Evolutionary conservation across 768 basidiomycete species (phyloP).

Genomic region (Daedalea quercina): DNA sequence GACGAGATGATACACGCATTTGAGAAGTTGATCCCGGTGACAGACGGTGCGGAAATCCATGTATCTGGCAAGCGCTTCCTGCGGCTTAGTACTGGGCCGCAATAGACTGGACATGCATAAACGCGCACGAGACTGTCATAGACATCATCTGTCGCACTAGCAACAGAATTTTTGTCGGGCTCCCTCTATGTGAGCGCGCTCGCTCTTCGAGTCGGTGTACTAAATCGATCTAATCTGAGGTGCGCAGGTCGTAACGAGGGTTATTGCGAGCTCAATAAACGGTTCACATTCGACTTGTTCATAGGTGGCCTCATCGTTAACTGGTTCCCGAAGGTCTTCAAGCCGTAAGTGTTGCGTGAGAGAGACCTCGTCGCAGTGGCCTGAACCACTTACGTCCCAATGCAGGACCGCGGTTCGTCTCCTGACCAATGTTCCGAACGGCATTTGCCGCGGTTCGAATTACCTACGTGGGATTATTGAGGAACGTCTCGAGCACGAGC

Average conservation of each 20-base stretch:
- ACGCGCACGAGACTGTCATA: constrained; percentile 20
- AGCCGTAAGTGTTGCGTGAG: constrained; percentile 18
- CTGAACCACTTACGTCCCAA: not conserved
- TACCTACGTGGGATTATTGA: no score
- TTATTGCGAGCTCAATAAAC: constrained; percentile 27
- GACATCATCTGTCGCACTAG: constrained; percentile 34
- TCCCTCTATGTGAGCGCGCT: constrained; percentile 35
- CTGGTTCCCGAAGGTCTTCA: constrained; percentile 26
- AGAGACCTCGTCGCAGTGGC: not conserved
- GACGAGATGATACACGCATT: constrained; percentile 21
- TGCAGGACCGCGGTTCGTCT: constrained; percentile 10
- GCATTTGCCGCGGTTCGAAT: not conserved
- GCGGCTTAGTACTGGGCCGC: not conserved
- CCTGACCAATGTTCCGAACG: constrained; percentile 2
- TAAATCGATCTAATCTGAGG: not conserved
- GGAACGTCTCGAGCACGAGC: no score
- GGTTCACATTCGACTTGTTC: constrained; percentile 24
- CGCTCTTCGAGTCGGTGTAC: not conserved
- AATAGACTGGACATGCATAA: constrained; percentile 32
- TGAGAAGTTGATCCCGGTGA: constrained; percentile 23
- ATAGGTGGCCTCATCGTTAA: constrained; percentile 14
- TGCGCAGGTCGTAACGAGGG: constrained; percentile 33
- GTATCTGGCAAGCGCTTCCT: not conserved
- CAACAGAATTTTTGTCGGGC: constrained; percentile 44
- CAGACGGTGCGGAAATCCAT: constrained; percentile 7